Base-by-base conservation (phyloP, 2,329 filamentous ascomycete genomes). In the Ceratocystis lukuohia region DNA sequence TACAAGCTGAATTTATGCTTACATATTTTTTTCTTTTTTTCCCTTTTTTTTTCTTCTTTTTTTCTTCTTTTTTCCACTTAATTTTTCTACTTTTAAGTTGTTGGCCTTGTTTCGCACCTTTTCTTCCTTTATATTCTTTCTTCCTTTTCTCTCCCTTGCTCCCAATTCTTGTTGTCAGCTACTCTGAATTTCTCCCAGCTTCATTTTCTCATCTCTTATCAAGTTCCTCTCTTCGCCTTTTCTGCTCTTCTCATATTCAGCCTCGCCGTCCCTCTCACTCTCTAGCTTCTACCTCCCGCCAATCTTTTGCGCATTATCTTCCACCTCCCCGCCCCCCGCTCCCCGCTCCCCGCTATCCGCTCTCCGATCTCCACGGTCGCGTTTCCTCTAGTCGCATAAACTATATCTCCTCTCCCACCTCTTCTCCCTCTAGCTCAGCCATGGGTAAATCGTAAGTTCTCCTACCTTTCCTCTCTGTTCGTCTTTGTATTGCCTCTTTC, bases 401-500 rank as follows among this genome's bases (percentile, higher is more conserved):
- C 15, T 22, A 7, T 12, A 44, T 17, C 61, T 7, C 22, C 41
- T 10, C 7, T 48, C 25, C 15, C 33, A n/a, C 17, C n/a, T 22
- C 15, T n/a, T n/a, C 25, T 33, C 7, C 15, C 57, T 20, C 8
- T 17, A 10, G n/a, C 28, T 37, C 20, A 57, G 53, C 61, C 68
- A 82, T 82, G 80, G 80, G 80, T 70, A 82, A 82, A 79, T 80
- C 80, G 80, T 82, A 75, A 79, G 80, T 80, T n/a, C 50, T 66
- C 59, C 65, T 67, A 46, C 65, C 68, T 56, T 59, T 68, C 69
- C 67, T 62, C 62, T 63, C 65, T 65, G 57, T 67, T n/a, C 37
- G 25, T n/a, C 8, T 20, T 25, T 4, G 22, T 15, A n/a, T 20
- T 25, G 3, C 20, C 61, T 41, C 37, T 41, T 41, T 41, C 37